Evolutionary conservation across 2,329 filamentous ascomycete genomes (phyloP).

Genomic region (Colletotrichum sansevieriae): DNA sequence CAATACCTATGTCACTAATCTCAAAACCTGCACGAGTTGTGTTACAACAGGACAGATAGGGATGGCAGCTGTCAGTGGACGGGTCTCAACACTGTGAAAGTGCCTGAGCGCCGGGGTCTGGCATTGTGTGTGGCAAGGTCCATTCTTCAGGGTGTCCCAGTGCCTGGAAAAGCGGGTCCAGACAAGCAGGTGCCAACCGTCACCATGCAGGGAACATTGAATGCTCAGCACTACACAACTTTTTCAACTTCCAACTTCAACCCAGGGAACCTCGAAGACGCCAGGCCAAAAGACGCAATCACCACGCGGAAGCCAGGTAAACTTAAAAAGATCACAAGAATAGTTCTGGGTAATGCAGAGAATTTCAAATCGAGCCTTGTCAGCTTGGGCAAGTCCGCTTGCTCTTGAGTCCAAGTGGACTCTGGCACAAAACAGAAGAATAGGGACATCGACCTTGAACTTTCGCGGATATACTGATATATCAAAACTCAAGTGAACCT

Average conservation of each 20-base stretch:
- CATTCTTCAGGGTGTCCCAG: no score
- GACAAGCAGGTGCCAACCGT: background rate
- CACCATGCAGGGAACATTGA: background rate
- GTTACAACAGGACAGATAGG: background rate
- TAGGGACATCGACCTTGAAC: no score
- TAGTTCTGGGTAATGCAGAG: no score
- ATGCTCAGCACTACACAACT: background rate
- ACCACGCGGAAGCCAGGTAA: no score
- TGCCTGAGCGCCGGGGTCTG: background rate
- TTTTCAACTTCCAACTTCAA: background rate
- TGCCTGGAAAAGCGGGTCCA: no score
- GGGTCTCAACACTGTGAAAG: background rate
- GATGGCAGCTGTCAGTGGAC: slow-evolving; percentile 25
- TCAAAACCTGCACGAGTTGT: background rate
- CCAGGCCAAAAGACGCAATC: no score
- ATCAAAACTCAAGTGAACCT: background rate
- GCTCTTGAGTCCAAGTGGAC: no score
- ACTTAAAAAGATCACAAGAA: no score
- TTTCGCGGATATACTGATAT: no score
- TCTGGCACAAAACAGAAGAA: no score
- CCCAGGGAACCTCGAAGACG: background rate
- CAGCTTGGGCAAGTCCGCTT: no score
- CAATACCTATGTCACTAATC: background rate
- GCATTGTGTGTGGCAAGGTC: slow-evolving; percentile 25
- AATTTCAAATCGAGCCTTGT: no score